phyloP scores from a whole-genome alignment of 2,329 filamentous ascomycete species.

The Whalleya microplaca region DNA sequence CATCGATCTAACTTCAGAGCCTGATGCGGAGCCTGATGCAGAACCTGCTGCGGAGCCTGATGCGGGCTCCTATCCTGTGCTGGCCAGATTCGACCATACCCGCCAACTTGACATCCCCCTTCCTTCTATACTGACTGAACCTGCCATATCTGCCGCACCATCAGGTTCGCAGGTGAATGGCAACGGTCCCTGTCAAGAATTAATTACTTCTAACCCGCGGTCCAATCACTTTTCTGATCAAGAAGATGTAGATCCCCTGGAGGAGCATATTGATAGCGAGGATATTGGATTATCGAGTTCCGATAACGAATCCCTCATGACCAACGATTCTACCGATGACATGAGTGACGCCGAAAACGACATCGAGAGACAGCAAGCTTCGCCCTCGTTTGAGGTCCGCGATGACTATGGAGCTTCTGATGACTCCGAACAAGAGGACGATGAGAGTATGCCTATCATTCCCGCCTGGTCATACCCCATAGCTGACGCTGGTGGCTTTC shows the following conservation, averaged over 20 bases:
- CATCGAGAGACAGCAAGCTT: constrained; percentile 3
- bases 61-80: too few species aligned
- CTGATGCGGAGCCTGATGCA: constrained; percentile 17
- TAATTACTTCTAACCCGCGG: neutral
- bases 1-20: constrained; percentile 32
- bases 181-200: neutral
- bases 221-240: neutral
- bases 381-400: neutral
- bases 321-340: constrained; percentile 7
- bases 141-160: neutral
- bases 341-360: constrained; percentile 2
- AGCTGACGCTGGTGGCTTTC: neutral
- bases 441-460: constrained; percentile 17
- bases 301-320: constrained; percentile 10
- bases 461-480: neutral
- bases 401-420: constrained; percentile 8
- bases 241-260: neutral
- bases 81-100: too few species aligned
- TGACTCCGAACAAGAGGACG: constrained; percentile 13
- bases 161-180: neutral
- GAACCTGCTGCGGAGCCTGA: constrained; percentile 1
- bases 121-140: neutral
- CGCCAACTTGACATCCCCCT: neutral
- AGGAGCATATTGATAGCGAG: constrained; percentile 11
- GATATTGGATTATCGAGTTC: constrained; percentile 13